Evolutionary conservation across 2,329 filamentous ascomycete genomes (phyloP), one percentile per base, ranked within the genome.

Genomic region (Apiospora sp.): DNA sequence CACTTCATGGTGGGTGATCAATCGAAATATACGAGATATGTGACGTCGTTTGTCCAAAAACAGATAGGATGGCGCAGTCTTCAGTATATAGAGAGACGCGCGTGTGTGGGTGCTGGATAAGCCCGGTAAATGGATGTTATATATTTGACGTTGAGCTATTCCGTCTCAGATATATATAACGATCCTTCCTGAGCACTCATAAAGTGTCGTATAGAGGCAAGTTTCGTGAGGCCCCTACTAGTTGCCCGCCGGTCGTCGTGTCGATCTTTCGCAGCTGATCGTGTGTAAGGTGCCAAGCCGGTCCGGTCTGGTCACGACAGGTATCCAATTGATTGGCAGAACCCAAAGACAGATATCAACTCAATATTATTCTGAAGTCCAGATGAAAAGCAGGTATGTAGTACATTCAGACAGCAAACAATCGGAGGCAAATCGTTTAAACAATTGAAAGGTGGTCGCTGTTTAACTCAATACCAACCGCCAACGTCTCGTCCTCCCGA

Each of bases 1-100:
- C 54, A 72, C 72, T 68, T 73, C 67, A 73, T 73, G 72, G 41
- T 46, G 49, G 12, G 49, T 24, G 10, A n/a, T 37, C 67, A 41
- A 34, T 68, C 14, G 43, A 41, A 19, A 64, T 24, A 24, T 41
- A 12, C 19, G 34, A 37, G 10, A 22, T 41, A 22, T 30, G 34
- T 64, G 58, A n/a, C 34, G 58, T 37, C 30, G 27, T 37, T 4
- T 61, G 7, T 30, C 10, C 51, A 16, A 30, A 34, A n/a, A 1
- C 37, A 61, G 16, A 37, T 4, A 12, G n/a, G 34, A 41, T 22
- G 34, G 58, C 30, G 34, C 34, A 4, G 34, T 64, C 34, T 64
- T 19, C 19, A 22, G 58, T 22, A 22, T 54, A 61, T 61, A 37
- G n/a, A 22, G 14, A 14, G 13, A 41, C 34, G n/a, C 54, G 27